Evolutionary conservation across 2,329 filamentous ascomycete species (phyloP).

Genomic region (Xylariaceae sp.): DNA sequence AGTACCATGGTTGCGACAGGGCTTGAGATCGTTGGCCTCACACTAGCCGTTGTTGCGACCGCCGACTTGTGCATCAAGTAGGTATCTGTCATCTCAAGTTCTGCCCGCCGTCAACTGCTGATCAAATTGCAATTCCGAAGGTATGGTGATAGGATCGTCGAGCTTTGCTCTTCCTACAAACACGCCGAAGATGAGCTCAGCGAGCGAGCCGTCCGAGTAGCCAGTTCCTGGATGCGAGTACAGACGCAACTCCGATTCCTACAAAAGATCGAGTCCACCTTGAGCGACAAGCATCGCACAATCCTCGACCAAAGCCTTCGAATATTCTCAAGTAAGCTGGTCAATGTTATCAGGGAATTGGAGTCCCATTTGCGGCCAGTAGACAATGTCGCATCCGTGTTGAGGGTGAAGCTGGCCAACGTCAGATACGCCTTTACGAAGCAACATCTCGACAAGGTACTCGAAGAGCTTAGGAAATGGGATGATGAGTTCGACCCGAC

Average conservation of each 20-base stretch:
- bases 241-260: not conserved
- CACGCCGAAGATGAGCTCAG: slow-evolving; percentile 6
- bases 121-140: not conserved
- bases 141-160: not conserved
- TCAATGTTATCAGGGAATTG: not conserved
- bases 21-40: not conserved
- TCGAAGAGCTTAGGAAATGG: not conserved
- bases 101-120: not conserved
- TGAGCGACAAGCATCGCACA: not conserved
- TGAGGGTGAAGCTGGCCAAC: not conserved
- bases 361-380: not conserved
- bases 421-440: not conserved
- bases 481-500: not conserved
- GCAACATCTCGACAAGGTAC: not conserved
- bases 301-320: not conserved
- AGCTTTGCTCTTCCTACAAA: slow-evolving; percentile 1
- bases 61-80: not conserved
- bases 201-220: not conserved
- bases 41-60: not conserved
- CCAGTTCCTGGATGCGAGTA: not conserved
- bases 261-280: not conserved
- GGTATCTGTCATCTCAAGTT: not conserved
- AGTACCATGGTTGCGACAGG: not conserved
- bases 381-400: not conserved
- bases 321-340: not conserved